These are phyloP conservation scores for Alloteropsis semialata DNA, from an alignment of 176 grass and related monocot species.

Conservation along the genomic window DNA sequence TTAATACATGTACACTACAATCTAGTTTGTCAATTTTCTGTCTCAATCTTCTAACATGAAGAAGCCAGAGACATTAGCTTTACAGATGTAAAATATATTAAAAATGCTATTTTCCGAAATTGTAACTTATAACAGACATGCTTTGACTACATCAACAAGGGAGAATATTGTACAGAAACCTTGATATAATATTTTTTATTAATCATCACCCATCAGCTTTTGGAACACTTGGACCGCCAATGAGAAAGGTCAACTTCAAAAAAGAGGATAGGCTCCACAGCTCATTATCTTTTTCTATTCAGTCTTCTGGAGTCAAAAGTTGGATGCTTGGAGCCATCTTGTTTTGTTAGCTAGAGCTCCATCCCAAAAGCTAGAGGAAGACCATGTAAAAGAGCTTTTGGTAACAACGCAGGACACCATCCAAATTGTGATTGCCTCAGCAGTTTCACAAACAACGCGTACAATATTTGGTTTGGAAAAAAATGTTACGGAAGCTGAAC, in stretches of 20 bases:
- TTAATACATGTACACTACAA: not conserved
- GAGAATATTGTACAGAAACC: not conserved
- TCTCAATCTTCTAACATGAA: not conserved
- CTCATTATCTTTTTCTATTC: not conserved
- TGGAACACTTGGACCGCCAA: not conserved
- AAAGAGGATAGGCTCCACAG: too few relatives aligned
- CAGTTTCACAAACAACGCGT: slow-evolving; percentile 48
- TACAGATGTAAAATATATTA: not conserved
- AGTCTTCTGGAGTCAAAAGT: slow-evolving; percentile 4
- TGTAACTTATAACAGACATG: not conserved
- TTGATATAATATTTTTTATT: not conserved
- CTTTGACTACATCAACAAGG: not conserved
- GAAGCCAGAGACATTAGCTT: not conserved
- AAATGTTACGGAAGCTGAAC: slow-evolving; percentile 45
- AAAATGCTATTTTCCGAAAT: not conserved
- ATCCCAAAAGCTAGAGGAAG: slow-evolving; percentile 1
- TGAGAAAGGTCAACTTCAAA: not conserved
- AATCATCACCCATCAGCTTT: not conserved
- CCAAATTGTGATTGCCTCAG: slow-evolving; percentile 35
- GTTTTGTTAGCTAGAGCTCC: not conserved
- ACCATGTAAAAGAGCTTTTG: slow-evolving; percentile 30
- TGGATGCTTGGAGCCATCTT: not conserved
- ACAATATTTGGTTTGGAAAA: slow-evolving; percentile 37
- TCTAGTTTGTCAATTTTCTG: not conserved
- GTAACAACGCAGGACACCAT: slow-evolving; percentile 36